These are phyloP conservation scores for Gossypium bickii DNA, from an alignment of 345 rosid genomes.

Conservation along the genomic window DNA sequence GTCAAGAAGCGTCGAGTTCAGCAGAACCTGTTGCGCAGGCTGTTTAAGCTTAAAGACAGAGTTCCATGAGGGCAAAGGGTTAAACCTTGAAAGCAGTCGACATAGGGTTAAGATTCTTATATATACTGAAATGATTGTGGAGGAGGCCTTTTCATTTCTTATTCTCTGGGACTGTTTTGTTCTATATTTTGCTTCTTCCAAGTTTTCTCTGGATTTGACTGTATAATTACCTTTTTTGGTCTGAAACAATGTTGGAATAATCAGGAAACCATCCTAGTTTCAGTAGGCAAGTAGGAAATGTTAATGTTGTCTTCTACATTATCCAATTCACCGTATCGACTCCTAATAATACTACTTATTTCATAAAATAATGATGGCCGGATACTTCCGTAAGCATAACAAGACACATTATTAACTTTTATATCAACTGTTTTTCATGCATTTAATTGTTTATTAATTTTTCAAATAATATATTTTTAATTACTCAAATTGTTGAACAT, in stretches of 20 bases:
- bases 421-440: too few relatives aligned
- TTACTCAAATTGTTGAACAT: too few relatives aligned
- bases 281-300: not conserved
- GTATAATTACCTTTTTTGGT: not conserved
- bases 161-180: too few relatives aligned
- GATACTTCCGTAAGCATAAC: too few relatives aligned
- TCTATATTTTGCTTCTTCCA: not conserved
- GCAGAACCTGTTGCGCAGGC: conserved; percentile 57
- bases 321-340: too few relatives aligned
- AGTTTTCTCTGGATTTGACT: not conserved
- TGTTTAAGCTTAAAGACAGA: conserved; percentile 26
- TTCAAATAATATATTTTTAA: too few relatives aligned
- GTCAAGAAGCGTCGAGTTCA: conserved; percentile 34
- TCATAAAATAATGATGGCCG: too few relatives aligned
- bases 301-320: not conserved
- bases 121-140: not conserved
- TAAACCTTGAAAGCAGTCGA: not conserved
- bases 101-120: not conserved
- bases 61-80: not conserved
- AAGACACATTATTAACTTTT: too few relatives aligned
- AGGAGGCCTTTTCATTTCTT: too few relatives aligned
- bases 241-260: not conserved
- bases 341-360: too few relatives aligned
- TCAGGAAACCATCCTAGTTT: not conserved
- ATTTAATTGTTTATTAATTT: too few relatives aligned